phyloP scores from a whole-genome alignment of 768 basidiomycete genomes.

The Leccinum truebloodii region DNA sequence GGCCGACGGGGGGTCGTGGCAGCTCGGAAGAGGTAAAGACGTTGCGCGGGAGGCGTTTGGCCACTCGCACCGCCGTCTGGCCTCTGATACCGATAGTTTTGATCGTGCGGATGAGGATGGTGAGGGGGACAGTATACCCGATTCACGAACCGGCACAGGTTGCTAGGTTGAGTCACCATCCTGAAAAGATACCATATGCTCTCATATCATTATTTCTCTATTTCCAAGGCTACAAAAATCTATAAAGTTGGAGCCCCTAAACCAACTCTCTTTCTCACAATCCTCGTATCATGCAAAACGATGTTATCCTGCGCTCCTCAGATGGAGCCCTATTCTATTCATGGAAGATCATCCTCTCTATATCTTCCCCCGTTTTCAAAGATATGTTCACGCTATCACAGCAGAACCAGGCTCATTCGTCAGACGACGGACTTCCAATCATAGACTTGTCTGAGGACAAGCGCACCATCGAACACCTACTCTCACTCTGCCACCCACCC shows the following conservation, averaged over 20 bases:
- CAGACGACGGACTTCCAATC: constrained; percentile 3
- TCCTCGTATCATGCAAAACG: constrained; percentile 10
- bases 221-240: too few relatives aligned
- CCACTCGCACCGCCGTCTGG: constrained; percentile 10
- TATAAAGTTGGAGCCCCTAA: too few relatives aligned
- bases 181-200: too few relatives aligned
- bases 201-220: too few relatives aligned
- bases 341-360: constrained; percentile 10
- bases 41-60: constrained; percentile 49
- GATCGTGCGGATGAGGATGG: constrained; percentile 20
- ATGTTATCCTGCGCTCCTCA: constrained; percentile 19
- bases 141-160: not conserved
- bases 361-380: constrained; percentile 16
- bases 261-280: not conserved
- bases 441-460: constrained; percentile 16
- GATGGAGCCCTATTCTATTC: constrained; percentile 6
- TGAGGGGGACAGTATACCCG: not conserved
- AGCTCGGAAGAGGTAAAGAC: constrained; percentile 50
- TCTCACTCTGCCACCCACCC: constrained; percentile 13
- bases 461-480: constrained; percentile 6
- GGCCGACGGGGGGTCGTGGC: constrained; percentile 47
- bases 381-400: constrained; percentile 19
- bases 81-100: constrained; percentile 9
- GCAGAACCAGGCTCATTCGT: not conserved
- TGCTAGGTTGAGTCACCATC: not conserved